Conservation (phyloP, 495 filamentous ascomycete species). For the Margaritispora aquatica region DNA sequence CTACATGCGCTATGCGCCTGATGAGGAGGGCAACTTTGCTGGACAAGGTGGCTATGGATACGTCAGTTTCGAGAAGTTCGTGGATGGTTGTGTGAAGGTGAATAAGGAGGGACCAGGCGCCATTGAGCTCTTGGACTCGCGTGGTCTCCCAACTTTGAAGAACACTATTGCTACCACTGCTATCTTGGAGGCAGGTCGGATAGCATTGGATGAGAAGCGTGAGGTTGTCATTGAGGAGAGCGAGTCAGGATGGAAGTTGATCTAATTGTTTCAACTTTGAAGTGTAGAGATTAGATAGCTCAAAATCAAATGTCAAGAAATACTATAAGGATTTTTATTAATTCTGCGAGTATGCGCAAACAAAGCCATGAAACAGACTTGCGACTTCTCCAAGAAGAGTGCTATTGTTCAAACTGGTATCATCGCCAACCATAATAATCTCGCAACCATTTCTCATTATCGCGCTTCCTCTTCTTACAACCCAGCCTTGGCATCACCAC, state of each 20-base stretch:
- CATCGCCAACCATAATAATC: not conserved
- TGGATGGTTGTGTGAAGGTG: constrained; percentile 67
- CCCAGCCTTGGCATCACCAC: constrained; percentile 31
- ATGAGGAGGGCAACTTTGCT: constrained; percentile 90
- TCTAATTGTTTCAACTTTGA: constrained; percentile 35
- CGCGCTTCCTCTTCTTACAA: not conserved
- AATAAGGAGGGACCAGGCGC: constrained; percentile 67
- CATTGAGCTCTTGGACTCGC: constrained; percentile 67
- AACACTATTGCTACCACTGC: constrained; percentile 90
- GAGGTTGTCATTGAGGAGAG: constrained; percentile 63
- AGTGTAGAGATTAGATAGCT: too few species aligned
- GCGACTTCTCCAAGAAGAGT: not conserved
- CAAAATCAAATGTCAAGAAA: too few species aligned
- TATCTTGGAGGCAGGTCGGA: constrained; percentile 79
- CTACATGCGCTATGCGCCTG: constrained; percentile 94
- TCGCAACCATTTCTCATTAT: not conserved
- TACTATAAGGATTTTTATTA: too few species aligned
- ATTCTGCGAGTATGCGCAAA: not conserved
- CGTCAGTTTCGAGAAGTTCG: constrained; percentile 92
- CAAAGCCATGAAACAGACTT: not conserved
- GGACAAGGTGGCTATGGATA: constrained; percentile 93
- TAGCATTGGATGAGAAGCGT: constrained; percentile 73
- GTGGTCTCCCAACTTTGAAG: constrained; percentile 75
- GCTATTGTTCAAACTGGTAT: not conserved
- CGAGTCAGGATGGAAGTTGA: constrained; percentile 61